phyloP scores from a whole-genome alignment of 371 early-diverging fungal species.

The Nosema muscidifuracis region DNA sequence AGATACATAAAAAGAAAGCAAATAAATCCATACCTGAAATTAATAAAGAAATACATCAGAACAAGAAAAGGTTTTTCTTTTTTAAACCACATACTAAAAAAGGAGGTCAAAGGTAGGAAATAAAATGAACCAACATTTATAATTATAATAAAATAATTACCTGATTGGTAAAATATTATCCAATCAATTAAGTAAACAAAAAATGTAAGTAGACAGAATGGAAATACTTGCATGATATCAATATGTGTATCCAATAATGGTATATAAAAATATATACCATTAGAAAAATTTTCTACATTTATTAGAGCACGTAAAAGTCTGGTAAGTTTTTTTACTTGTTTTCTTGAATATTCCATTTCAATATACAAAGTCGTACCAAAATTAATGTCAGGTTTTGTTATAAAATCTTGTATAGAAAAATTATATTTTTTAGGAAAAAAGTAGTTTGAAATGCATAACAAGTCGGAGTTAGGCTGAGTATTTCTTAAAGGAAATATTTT shows the following conservation, averaged over 20 bases:
- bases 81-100: not conserved
- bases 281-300: slow-evolving; percentile 8
- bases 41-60: slow-evolving; percentile 1
- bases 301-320: slow-evolving; percentile 11
- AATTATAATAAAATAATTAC: not conserved
- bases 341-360: not conserved
- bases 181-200: not conserved
- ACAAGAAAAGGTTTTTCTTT: not conserved
- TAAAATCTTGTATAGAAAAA: slow-evolving; percentile 10
- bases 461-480: slow-evolving; percentile 32
- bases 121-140: not conserved
- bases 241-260: slow-evolving; percentile 1
- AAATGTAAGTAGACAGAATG: slow-evolving; percentile 9
- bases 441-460: slow-evolving; percentile 13
- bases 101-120: not conserved
- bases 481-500: slow-evolving; percentile 17
- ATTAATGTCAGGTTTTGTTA: not conserved
- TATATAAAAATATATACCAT: slow-evolving; percentile 35
- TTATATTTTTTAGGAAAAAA: slow-evolving; percentile 13
- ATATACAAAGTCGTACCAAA: slow-evolving; percentile 20
- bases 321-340: not conserved
- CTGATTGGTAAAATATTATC: not conserved
- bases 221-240: slow-evolving; percentile 1
- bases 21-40: slow-evolving; percentile 7
- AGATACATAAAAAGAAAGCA: not conserved